These are phyloP conservation scores for Protomyces pachydermus DNA, from an alignment of 1,139 yeast genomes.

Conservation along the genomic window DNA sequence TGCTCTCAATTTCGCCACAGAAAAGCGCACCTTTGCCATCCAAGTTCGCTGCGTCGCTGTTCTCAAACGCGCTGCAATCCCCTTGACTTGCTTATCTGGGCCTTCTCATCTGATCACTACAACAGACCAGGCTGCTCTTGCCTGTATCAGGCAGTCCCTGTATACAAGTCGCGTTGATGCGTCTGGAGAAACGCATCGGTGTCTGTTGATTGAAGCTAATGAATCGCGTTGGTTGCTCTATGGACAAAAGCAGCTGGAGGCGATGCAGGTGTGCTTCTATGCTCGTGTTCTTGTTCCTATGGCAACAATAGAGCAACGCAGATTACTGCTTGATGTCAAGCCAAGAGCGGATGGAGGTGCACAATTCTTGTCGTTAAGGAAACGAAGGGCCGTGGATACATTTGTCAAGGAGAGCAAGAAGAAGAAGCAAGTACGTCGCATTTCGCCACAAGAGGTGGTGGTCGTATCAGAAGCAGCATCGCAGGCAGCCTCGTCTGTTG, in stretches of 20 bases:
- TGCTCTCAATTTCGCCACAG: constrained; percentile 7
- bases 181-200: constrained; percentile 7
- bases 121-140: constrained; percentile 16
- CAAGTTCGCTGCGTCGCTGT: constrained; percentile 3
- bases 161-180: not conserved
- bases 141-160: not conserved
- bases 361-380: not conserved
- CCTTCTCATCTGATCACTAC: constrained; percentile 2
- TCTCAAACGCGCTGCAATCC: constrained; percentile 2
- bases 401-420: not conserved
- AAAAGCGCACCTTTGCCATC: constrained; percentile 10
- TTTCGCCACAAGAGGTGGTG: not conserved
- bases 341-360: not conserved
- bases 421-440: not conserved
- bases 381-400: not conserved
- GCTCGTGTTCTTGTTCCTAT: not conserved
- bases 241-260: not conserved
- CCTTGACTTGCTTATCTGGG: constrained; percentile 2
- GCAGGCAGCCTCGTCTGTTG: no score
- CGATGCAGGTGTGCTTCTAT: not conserved
- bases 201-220: constrained; percentile 9
- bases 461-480: not conserved
- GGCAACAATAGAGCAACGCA: not conserved
- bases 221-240: constrained; percentile 18
- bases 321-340: not conserved